These are phyloP conservation scores for Pseudevernia furfuracea DNA, from an alignment of 495 filamentous ascomycete species.

Conservation along the genomic window DNA sequence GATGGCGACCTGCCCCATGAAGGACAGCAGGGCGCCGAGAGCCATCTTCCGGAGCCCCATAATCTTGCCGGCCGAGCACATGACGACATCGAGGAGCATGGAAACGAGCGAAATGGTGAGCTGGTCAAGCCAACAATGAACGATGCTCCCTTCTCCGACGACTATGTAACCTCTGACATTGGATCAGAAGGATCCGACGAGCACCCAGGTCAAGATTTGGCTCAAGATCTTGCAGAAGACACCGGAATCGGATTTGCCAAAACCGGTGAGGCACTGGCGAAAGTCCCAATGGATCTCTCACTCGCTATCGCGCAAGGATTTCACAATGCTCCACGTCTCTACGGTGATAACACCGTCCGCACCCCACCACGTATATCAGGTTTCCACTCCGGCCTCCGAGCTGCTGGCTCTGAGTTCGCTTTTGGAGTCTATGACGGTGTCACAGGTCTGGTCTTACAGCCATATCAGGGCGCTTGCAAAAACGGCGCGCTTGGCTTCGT, in stretches of 20 bases:
- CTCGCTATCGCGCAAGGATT: slow-evolving; percentile 73
- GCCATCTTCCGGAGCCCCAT: slow-evolving; percentile 19
- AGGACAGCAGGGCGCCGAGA: slow-evolving; percentile 19
- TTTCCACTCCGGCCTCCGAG: slow-evolving; percentile 57
- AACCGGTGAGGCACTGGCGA: slow-evolving; percentile 41
- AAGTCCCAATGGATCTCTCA: slow-evolving; percentile 53
- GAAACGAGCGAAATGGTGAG: slow-evolving; percentile 6
- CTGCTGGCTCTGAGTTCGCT: slow-evolving; percentile 58
- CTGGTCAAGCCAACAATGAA: slow-evolving; percentile 17
- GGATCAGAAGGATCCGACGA: slow-evolving; percentile 23
- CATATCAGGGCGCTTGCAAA: slow-evolving; percentile 53
- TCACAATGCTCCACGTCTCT: slow-evolving; percentile 74
- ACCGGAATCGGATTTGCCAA: slow-evolving; percentile 41
- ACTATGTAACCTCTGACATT: slow-evolving; percentile 13
- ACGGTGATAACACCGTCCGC: slow-evolving; percentile 47
- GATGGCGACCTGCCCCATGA: slow-evolving; percentile 9
- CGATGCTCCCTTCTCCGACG: slow-evolving; percentile 3
- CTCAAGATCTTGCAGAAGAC: slow-evolving; percentile 36
- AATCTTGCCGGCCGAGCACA: slow-evolving; percentile 8
- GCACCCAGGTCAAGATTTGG: slow-evolving; percentile 31
- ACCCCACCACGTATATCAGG: slow-evolving; percentile 56
- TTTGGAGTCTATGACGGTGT: slow-evolving; percentile 68
- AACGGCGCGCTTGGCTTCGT: slow-evolving; percentile 53
- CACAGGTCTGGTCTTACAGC: slow-evolving; percentile 60
- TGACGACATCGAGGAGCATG: slow-evolving; percentile 13